Evolutionary conservation across 2,329 filamentous ascomycete genomes (phyloP).

Genomic region (Penicillium italicum): DNA sequence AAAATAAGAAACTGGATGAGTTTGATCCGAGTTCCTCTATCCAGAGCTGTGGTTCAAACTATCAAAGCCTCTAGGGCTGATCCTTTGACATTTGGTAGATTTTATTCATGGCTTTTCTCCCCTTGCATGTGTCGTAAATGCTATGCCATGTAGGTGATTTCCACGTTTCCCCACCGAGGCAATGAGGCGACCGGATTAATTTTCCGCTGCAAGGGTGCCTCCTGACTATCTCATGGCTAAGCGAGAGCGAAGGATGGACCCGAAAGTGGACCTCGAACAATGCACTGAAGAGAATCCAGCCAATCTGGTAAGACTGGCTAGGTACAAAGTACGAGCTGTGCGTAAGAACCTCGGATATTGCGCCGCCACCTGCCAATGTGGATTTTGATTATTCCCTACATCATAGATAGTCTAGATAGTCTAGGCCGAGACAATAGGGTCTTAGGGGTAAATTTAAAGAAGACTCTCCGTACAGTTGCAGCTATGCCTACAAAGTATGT

Average conservation of each 20-base stretch:
- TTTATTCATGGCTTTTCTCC: not conserved
- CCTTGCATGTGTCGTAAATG: not conserved
- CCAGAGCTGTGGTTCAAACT: not conserved
- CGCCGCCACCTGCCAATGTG: slow-evolving; percentile 13
- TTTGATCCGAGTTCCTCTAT: not conserved
- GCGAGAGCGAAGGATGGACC: slow-evolving; percentile 1
- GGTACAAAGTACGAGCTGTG: slow-evolving; percentile 1
- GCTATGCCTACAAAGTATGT: not conserved
- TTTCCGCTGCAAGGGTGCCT: slow-evolving; percentile 4
- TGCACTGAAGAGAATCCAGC: not conserved
- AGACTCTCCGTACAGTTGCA: not conserved
- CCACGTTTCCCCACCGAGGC: slow-evolving; percentile 14
- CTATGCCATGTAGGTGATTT: slow-evolving; percentile 3
- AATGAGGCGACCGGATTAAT: not conserved
- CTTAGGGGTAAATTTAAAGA: not conserved
- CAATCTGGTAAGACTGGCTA: not conserved
- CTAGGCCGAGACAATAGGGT: not conserved
- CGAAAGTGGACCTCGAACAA: not conserved
- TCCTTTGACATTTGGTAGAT: not conserved
- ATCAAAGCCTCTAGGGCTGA: not conserved
- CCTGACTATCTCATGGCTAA: slow-evolving; percentile 3
- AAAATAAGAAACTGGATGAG: not conserved
- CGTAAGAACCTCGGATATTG: slow-evolving; percentile 3
- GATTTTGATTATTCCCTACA: not conserved
- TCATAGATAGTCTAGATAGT: not conserved